Evolutionary conservation across 2,329 filamentous ascomycete species (phyloP), one percentile per base, ranked within the genome.

Genomic region (Hypoxylon sp.): DNA sequence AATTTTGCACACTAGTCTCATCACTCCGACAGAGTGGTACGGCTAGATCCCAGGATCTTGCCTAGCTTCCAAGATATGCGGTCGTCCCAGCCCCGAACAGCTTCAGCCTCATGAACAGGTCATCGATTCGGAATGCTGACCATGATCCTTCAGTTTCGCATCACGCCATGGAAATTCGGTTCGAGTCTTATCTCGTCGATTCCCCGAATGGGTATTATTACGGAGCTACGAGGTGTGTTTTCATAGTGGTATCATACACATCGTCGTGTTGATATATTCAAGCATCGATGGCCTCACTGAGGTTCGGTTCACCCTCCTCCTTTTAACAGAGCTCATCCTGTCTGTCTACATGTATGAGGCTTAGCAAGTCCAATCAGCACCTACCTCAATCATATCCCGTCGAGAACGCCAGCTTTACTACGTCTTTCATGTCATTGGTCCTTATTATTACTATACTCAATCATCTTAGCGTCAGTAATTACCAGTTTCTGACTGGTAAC

Each of bases 271-370:
- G 29, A 37, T 54, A 54, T 42, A 54, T 42, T 54, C 17, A 42
- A 54, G 35, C 35, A 17, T 26, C 22, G n/a, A 26, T 42, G 19
- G 35, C 51, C 35, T 11, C 22, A 42, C 11, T 29, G 3, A 42
- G 51, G 19, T 54, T 42, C 35, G 3, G 51, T 26, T 29, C 8
- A 33, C 11, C 24, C 17, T n/a, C 35, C 11, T 42, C 14, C 35
- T 3, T 54, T 54, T 35, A 54, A 54, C 51, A 42, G 35, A 54
- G 51, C 35, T 54, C 35, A 54, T 54, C 51, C 33, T 54, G 35
- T 26, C 35, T 42, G 35, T 54, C 51, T 35, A 54, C 13, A 35
- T 54, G 46, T 48, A 24, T 48, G n/a, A 29, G 24, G n/a, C 17
- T 17, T 17, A 17, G 6, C 37, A 42, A 42, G 37, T 42, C n/a